Evolutionary conservation across 2,329 filamentous ascomycete genomes (phyloP).

Genomic region (Orbilia ellipsospora): DNA sequence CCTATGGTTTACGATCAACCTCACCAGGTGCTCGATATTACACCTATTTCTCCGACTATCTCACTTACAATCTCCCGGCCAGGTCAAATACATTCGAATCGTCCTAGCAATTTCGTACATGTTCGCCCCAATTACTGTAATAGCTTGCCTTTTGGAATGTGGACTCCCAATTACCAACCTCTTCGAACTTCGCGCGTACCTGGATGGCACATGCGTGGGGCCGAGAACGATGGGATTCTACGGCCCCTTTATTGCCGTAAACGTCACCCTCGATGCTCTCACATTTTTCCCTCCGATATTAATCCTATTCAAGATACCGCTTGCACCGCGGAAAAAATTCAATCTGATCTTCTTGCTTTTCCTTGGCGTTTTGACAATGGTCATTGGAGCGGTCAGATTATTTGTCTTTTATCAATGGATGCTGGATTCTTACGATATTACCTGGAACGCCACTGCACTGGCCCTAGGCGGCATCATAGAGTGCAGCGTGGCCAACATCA

Average conservation of each 20-base stretch:
- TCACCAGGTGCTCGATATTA: constrained; percentile 35
- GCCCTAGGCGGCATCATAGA: constrained; percentile 39
- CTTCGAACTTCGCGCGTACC: constrained; percentile 27
- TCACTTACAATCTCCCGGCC: constrained; percentile 18
- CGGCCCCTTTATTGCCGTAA: constrained; percentile 11
- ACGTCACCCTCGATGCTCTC: constrained; percentile 28
- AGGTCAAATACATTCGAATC: constrained; percentile 21
- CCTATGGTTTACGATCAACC: constrained; percentile 31
- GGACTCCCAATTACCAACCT: constrained; percentile 26
- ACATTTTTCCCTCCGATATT: constrained; percentile 40
- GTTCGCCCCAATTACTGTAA: constrained; percentile 17
- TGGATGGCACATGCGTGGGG: constrained; percentile 39
- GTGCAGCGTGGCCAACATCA: constrained; percentile 32
- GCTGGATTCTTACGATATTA: constrained; percentile 42
- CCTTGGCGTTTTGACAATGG: constrained; percentile 30
- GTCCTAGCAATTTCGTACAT: constrained; percentile 21
- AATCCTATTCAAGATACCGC: constrained; percentile 22
- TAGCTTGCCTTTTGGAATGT: constrained; percentile 37
- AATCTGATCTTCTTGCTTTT: constrained; percentile 36
- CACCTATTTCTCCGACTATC: constrained; percentile 47
- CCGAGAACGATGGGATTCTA: constrained; percentile 36
- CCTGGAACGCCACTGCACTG: constrained; percentile 28
- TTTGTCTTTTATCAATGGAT: constrained; percentile 39
- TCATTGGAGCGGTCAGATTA: constrained; percentile 15
- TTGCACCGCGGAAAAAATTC: constrained; percentile 31